Conservation (phyloP, 176 grass and related monocot genomes). For the Elaeis guineensis region DNA sequence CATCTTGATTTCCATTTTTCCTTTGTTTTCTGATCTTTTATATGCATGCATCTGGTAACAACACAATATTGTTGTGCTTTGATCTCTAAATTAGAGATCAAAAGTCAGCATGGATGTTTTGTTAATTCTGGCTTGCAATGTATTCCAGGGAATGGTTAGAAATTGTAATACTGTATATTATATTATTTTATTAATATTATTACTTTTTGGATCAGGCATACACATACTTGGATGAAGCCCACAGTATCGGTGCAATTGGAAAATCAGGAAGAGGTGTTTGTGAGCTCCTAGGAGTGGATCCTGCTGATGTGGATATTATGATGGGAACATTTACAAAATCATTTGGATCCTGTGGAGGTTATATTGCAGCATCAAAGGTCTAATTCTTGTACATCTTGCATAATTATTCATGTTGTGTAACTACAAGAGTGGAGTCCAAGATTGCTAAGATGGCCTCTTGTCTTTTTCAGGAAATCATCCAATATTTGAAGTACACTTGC, state of each 20-base stretch:
- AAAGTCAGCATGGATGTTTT: too few species aligned
- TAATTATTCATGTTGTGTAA: too few species aligned
- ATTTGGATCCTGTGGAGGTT: constrained; percentile 80
- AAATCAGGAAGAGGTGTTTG: constrained; percentile 76
- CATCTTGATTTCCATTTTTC: constrained; percentile 11
- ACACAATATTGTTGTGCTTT: too few species aligned
- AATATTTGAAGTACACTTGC: constrained; percentile 65
- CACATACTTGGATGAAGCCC: constrained; percentile 80
- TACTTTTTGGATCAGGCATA: constrained; percentile 43
- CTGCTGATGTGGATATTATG: constrained; percentile 77
- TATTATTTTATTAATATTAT: not conserved
- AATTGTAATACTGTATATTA: constrained; percentile 1
- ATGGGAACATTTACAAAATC: constrained; percentile 92
- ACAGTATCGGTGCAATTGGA: constrained; percentile 75
- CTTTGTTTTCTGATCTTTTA: not conserved
- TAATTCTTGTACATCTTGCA: not conserved
- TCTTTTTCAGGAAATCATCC: constrained; percentile 65
- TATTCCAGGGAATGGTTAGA: too few species aligned
- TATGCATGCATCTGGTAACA: not conserved
- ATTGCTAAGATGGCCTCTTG: not conserved
- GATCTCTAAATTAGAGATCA: too few species aligned
- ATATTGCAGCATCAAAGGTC: constrained; percentile 82
- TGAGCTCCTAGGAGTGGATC: constrained; percentile 73
- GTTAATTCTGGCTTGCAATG: too few species aligned
- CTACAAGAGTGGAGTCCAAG: too few species aligned